Percentiles rank a stretch among this genome's conserved stretches.
These are phyloP conservation scores for Clonostachys sp. DNA, from an alignment of 2,329 filamentous ascomycete genomes.

Conservation along the genomic window DNA sequence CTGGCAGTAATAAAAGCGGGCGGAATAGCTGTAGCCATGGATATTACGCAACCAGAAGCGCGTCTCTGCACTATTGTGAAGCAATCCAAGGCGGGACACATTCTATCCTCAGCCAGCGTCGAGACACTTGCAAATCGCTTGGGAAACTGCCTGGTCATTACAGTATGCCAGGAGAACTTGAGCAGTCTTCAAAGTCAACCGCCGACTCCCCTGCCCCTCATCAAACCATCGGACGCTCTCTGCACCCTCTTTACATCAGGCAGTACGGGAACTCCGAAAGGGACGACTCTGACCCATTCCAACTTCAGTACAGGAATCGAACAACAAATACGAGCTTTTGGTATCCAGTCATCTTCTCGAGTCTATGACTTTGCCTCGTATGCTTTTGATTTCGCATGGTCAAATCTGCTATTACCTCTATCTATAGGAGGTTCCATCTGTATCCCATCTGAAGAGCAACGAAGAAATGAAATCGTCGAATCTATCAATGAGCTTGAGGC, in stretches of 20 bases:
- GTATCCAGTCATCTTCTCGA: not conserved
- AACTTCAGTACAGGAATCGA: conserved; percentile 9
- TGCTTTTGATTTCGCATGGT: conserved; percentile 28
- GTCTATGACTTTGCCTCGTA: conserved; percentile 19
- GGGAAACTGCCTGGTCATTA: too few species aligned
- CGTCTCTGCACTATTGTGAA: not conserved
- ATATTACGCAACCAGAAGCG: not conserved
- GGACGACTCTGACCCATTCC: conserved; percentile 9
- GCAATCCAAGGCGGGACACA: not conserved
- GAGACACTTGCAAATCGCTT: too few species aligned
- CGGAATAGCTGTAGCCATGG: not conserved
- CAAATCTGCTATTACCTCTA: conserved; percentile 29
- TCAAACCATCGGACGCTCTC: not conserved
- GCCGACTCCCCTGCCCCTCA: not conserved
- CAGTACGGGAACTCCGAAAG: conserved; percentile 13
- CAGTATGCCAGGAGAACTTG: too few species aligned
- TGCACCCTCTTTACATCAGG: conserved; percentile 3
- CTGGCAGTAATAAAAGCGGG: conserved; percentile 12
- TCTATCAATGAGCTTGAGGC: conserved; percentile 5
- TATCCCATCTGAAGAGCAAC: conserved; percentile 12
- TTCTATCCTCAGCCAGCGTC: too few species aligned
- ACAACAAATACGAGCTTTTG: not conserved
- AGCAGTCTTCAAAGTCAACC: too few species aligned
- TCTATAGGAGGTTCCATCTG: conserved; percentile 30
- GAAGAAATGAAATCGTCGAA: conserved; percentile 3